Percentiles rank a stretch among this genome's conserved stretches.
Conservation (phyloP, 768 basidiomycete species). For the Saitozyma sp. region DNA sequence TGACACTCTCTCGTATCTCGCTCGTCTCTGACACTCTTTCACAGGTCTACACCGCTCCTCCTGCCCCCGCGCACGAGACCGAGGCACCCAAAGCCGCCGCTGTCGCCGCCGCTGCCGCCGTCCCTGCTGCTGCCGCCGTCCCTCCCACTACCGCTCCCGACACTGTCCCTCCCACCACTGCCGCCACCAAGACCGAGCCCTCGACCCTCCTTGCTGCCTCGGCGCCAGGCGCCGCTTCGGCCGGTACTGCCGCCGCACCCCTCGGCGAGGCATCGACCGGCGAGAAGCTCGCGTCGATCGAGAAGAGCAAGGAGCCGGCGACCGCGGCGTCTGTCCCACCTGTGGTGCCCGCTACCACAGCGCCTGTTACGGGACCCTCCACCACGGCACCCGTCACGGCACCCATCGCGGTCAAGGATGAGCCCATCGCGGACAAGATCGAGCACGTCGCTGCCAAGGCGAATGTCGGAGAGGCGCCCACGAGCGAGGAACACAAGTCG, state of each 20-base stretch:
- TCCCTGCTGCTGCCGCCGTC: slow-evolving; percentile 8
- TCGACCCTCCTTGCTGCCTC: slow-evolving; percentile 32
- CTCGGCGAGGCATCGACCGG: not conserved
- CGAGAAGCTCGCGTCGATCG: slow-evolving; percentile 1
- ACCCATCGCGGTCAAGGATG: not conserved
- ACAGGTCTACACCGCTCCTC: slow-evolving; percentile 49
- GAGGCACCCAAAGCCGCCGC: slow-evolving; percentile 1
- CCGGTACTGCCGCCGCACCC: slow-evolving; percentile 10
- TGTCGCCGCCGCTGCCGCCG: slow-evolving; percentile 12
- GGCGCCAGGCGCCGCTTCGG: slow-evolving; percentile 31
- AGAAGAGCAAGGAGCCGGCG: not conserved
- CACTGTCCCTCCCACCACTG: slow-evolving; percentile 17
- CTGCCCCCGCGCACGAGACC: slow-evolving; percentile 21
- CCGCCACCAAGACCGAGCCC: slow-evolving; percentile 24
- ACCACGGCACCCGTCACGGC: not conserved
- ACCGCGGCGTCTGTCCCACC: not conserved
- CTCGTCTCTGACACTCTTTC: not conserved
- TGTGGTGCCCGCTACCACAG: slow-evolving; percentile 3
- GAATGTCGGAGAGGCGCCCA: slow-evolving; percentile 36
- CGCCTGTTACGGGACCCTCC: slow-evolving; percentile 1
- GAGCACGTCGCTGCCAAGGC: slow-evolving; percentile 39
- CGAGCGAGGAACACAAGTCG: slow-evolving; percentile 15
- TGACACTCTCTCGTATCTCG: too few species aligned
- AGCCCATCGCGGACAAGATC: slow-evolving; percentile 20
- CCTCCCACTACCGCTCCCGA: slow-evolving; percentile 19